Percentiles rank a stretch among this genome's conserved stretches.
Evolutionary conservation across 176 grass and related monocot species (phyloP).

Genomic region (Elymus sibiricus): DNA sequence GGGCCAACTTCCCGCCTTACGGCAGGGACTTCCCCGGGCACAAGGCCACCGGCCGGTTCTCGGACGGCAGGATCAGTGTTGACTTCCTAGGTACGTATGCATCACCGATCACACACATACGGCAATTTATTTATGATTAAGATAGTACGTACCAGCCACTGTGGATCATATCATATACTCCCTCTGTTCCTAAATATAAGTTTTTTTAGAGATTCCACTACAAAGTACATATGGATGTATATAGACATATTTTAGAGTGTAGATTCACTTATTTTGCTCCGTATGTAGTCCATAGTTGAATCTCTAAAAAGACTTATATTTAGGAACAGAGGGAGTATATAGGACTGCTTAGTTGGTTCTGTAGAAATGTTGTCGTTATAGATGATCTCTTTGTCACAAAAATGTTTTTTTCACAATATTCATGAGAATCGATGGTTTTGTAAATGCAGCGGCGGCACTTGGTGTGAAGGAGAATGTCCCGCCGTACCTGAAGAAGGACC

Average conservation of each 20-base stretch:
- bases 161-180: background rate
- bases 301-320: no score
- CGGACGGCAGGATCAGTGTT: conserved; percentile 47
- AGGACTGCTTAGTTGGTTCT: no score
- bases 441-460: conserved; percentile 39
- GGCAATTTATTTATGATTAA: background rate
- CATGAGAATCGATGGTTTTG: background rate
- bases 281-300: no score
- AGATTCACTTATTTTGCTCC: no score
- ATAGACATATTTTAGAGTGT: no score
- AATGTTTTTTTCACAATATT: no score
- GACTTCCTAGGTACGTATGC: conserved; percentile 47
- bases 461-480: conserved; percentile 62
- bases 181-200: no score
- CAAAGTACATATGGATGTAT: no score
- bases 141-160: background rate
- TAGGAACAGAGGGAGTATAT: no score
- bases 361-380: no score
- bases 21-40: conserved; percentile 47
- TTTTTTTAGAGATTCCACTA: no score
- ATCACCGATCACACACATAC: background rate
- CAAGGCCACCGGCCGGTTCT: conserved; percentile 62
- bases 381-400: no score
- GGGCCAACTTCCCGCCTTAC: conserved; percentile 59
- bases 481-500: conserved; percentile 37